Base-by-base conservation (phyloP, 2,329 filamentous ascomycete genomes). In the Colletotrichum australisinense region DNA sequence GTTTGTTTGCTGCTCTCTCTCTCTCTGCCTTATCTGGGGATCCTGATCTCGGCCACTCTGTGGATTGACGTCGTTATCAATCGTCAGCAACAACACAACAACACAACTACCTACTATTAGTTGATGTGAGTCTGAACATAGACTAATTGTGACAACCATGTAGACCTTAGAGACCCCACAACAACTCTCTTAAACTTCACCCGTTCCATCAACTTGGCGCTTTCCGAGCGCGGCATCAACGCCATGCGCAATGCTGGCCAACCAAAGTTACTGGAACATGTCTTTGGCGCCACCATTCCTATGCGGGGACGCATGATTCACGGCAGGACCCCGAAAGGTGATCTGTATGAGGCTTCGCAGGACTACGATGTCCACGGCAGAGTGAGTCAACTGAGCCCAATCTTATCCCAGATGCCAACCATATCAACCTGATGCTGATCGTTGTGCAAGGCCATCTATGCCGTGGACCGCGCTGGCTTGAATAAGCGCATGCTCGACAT, bases 221-320 rank as follows among this genome's bases (percentile, higher is more conserved):
- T 99, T 1, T 98, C 97, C 0, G 95, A 98, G 81, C 92, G 97
- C 72, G 97, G 97, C 38, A 95, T 98, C 81, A 94, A 97, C 81
- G 94, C 96, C 26, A 92, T 99, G 84, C 89, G 90, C 65, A 87
- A 93, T 77, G 91, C 94, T 1, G 90, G 91, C 30, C 89, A 92
- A 38, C 84, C 90, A 3, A 88, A 87, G 3, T 88, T 98, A 46
- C 86, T 98, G 38, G 88, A 95, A 14, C 88, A 91, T 77, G 91
- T 98, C 38, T 88, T 98, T 78, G 86, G 86, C 1, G 90, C 93
- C 64, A 96, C 95, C 0, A 95, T 98, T 73, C 95, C 96, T 12
- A 98, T 99, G 95, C 88, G 93, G 81, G 97, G 95, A 14, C 94
- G 97, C 30, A 99, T 99, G 97, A 97, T 99, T 75, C 97, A 99